Evolutionary conservation across 352 stramenopile species (phyloP), one percentile per base, ranked within the genome.

Genomic region (Globisporangium spiculum): DNA sequence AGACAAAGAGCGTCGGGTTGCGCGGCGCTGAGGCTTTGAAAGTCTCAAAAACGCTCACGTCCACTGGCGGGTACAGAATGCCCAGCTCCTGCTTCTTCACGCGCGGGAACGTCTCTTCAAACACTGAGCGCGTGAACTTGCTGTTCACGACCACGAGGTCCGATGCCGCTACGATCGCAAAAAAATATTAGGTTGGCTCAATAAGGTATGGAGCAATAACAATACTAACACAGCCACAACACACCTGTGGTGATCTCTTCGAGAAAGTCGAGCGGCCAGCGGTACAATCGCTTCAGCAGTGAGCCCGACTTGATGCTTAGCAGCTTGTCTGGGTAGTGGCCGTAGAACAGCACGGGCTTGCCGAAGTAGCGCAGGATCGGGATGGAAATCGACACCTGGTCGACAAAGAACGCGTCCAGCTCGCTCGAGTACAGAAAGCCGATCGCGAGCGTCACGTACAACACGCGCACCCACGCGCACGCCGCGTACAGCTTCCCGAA

Each of bases 321-420:
- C 38, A 99, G 81, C 71, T 99, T 98, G 80, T 99, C 98, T 0
- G 98, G 98, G 79, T 99, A 99, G 72, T 99, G 98, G 72, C 97
- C 99, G 77, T 99, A 99, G 79, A 99, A 99, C 24, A 99, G 75
- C 53, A 99, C 93, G 22, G 88, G 84, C 46, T 90, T 89, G 60
- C 81, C 79, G 34, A 92, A 38, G 20, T 80, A 85, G 41, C 88
- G 84, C 61, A 95, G 67, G 63, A 95, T 84, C 24, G 88, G 86
- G 56, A 95, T 82, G 36, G 83, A 88, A 14, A 94, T 78, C 10
- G 88, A 93, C 63, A 95, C 83, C 65, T 95, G 88, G 67, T 95
- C 88, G 56, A 93, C 84, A 60, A 95, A 82, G 64, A 93, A 93
- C 55, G 79, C 80, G 62, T 95, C 86, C 41, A 91, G 67, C 38